A percentile compares a stretch with the other conserved stretches of the same genome.
phyloP scores from a whole-genome alignment of 2,329 filamentous ascomycete species.

The Sclerotiophoma versabilis region DNA sequence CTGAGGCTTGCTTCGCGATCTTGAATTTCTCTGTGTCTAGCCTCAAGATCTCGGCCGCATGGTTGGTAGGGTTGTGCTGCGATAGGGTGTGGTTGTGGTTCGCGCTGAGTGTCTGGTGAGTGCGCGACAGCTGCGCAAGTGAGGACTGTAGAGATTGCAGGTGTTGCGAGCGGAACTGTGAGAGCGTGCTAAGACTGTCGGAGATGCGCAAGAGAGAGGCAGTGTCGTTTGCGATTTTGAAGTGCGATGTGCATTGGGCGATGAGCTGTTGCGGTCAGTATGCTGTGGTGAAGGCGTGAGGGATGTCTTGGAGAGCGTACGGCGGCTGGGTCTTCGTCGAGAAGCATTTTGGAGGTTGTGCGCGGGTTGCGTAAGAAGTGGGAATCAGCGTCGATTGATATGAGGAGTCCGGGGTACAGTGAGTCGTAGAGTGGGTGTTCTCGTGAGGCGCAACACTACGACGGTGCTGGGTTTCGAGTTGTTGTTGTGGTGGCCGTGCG shows the following conservation, averaged over 20 bases:
- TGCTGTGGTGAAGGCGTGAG: constrained; percentile 10
- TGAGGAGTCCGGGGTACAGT: constrained; percentile 3
- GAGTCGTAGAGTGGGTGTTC: not conserved
- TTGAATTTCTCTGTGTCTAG: constrained; percentile 95
- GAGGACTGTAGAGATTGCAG: constrained; percentile 54
- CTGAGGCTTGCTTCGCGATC: constrained; percentile 86
- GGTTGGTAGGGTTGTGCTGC: constrained; percentile 77
- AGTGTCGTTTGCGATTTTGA: constrained; percentile 92
- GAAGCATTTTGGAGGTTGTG: constrained; percentile 72
- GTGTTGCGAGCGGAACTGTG: constrained; percentile 81
- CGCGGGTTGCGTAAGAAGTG: not conserved
- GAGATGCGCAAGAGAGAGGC: constrained; percentile 81
- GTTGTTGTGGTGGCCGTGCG: constrained; percentile 42
- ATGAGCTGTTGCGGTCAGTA: constrained; percentile 70
- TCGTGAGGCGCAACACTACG: constrained; percentile 21
- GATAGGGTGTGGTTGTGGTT: constrained; percentile 80
- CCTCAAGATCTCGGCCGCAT: constrained; percentile 83
- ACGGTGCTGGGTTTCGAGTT: constrained; percentile 39
- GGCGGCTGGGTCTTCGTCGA: constrained; percentile 89
- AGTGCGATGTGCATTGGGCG: constrained; percentile 88
- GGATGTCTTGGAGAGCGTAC: constrained; percentile 58
- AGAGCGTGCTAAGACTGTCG: constrained; percentile 82
- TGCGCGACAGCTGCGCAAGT: constrained; percentile 70
- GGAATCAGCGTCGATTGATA: not conserved
- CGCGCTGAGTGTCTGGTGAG: constrained; percentile 74